These are phyloP conservation scores for Olyra latifolia DNA, from an alignment of 176 grass and related monocot species.

Conservation along the genomic window DNA sequence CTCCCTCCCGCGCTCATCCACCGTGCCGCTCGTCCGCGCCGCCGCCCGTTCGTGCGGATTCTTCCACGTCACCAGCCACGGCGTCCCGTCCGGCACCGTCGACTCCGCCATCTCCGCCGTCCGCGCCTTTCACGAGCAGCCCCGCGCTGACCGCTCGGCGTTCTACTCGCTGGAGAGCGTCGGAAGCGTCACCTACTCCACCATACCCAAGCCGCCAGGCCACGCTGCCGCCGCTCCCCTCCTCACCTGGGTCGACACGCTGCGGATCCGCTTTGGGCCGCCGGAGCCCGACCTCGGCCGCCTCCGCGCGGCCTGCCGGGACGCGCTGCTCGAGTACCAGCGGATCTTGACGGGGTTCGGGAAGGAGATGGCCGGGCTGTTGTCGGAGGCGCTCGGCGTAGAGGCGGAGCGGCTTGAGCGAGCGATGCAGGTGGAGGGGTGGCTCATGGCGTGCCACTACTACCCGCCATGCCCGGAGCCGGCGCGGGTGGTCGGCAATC, in stretches of 20 bases:
- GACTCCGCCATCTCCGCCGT: conserved; percentile 34
- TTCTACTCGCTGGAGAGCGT: conserved; percentile 24
- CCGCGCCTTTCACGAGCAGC: conserved; percentile 48
- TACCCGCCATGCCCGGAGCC: conserved; percentile 58
- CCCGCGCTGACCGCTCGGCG: conserved; percentile 5
- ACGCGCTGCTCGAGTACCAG: conserved; percentile 40
- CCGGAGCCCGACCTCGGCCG: conserved; percentile 3
- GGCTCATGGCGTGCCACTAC: conserved; percentile 56
- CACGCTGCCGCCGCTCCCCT: not conserved
- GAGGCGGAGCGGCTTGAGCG: not conserved
- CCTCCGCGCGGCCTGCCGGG: conserved; percentile 24
- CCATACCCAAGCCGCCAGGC: conserved; percentile 25
- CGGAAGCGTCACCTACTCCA: conserved; percentile 44
- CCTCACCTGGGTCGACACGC: conserved; percentile 44
- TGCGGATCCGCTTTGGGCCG: conserved; percentile 33
- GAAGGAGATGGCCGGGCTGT: conserved; percentile 32
- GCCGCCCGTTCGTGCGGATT: conserved; percentile 44
- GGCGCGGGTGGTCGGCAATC: conserved; percentile 16
- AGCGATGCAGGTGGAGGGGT: conserved; percentile 31
- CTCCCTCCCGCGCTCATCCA: not conserved
- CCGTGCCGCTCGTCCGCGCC: conserved; percentile 27
- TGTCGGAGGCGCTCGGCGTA: conserved; percentile 50
- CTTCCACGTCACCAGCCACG: conserved; percentile 53
- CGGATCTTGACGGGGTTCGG: not conserved
- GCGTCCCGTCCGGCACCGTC: conserved; percentile 10